phyloP scores from a whole-genome alignment of 2,329 filamentous ascomycete species.

The Fusarium dlaminii region DNA sequence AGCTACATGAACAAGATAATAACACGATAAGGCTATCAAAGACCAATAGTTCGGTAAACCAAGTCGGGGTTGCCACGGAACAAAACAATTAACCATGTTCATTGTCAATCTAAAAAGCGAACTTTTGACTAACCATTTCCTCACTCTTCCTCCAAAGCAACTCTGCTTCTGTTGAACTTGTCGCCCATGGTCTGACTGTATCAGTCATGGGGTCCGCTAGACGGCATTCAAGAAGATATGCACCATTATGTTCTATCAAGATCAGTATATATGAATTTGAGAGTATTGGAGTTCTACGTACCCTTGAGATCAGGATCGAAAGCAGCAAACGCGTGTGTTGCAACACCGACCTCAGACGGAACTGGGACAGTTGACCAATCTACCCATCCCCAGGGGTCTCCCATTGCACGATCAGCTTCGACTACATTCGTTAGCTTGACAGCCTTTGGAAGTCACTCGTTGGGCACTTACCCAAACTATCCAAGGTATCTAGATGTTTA shows the following conservation, averaged over 20 bases:
- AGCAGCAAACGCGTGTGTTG: slow-evolving; percentile 25
- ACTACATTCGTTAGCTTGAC: neutral
- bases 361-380: slow-evolving; percentile 12
- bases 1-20: neutral
- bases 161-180: slow-evolving; percentile 14
- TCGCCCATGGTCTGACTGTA: slow-evolving; percentile 23
- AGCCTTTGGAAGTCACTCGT: rapidly evolving
- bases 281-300: rapidly evolving
- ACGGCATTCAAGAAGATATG: slow-evolving; percentile 9
- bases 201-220: slow-evolving; percentile 13
- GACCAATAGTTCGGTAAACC: neutral
- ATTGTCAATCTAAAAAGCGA: neutral
- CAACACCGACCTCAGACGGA: slow-evolving; percentile 1
- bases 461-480: neutral
- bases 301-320: slow-evolving; percentile 18
- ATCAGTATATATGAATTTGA: rapidly evolving
- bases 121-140: slow-evolving; percentile 20
- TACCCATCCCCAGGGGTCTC: slow-evolving; percentile 11
- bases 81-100: rapidly evolving
- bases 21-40: neutral
- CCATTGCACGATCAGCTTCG: neutral
- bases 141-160: slow-evolving; percentile 27
- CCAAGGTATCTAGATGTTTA: neutral
- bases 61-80: neutral
- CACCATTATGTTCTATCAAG: slow-evolving; percentile 14